Conservation (phyloP, 1,284 basidiomycete genomes). For the Schizopora paradoxa region DNA sequence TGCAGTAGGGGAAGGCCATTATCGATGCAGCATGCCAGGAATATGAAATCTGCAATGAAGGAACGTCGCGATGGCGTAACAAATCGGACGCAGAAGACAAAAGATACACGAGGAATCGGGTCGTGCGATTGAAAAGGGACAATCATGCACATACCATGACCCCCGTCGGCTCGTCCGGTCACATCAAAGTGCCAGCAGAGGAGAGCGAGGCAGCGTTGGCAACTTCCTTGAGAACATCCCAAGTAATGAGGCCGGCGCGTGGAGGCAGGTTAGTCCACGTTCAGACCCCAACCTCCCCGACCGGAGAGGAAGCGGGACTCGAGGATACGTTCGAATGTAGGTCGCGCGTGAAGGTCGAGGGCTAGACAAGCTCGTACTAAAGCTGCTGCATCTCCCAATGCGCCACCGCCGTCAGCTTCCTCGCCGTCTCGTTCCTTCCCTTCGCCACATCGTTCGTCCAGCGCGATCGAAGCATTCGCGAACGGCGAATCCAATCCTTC, state of each 20-base stretch:
- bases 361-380: constrained; percentile 77
- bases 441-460: constrained; percentile 73
- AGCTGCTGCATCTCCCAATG: constrained; percentile 72
- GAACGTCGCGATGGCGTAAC: too few species aligned
- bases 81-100: too few species aligned
- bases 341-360: constrained; percentile 64
- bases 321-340: constrained; percentile 78
- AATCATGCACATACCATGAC: not conserved
- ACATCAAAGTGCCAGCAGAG: not conserved
- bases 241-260: not conserved
- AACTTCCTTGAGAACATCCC: too few species aligned
- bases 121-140: too few species aligned
- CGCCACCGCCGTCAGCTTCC: constrained; percentile 76
- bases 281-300: constrained; percentile 60
- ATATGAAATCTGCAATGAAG: too few species aligned
- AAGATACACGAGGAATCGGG: too few species aligned
- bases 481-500: constrained; percentile 73
- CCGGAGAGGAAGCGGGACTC: constrained; percentile 75
- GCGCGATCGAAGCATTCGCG: constrained; percentile 60
- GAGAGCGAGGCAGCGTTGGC: constrained; percentile 6
- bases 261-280: constrained; percentile 17
- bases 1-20: too few species aligned
- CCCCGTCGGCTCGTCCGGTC: not conserved
- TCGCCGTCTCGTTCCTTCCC: constrained; percentile 65
- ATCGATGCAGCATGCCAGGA: too few species aligned